Evolutionary conservation across 352 stramenopile species (phyloP), one percentile per base, ranked within the genome.

Genomic region (Phytopythium montanum): DNA sequence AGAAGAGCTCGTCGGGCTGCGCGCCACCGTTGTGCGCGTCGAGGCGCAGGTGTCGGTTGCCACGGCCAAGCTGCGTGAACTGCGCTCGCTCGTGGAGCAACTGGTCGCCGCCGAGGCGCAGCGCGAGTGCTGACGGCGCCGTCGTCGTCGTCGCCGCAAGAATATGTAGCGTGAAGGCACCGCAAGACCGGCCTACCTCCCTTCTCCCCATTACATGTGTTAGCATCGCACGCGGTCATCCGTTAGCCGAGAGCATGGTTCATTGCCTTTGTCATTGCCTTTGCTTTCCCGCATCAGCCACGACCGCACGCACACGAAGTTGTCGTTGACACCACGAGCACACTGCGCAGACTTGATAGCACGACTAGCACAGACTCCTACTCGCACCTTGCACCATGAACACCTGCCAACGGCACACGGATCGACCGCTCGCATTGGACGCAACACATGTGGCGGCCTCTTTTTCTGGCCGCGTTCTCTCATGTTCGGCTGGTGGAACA

Each of bases 31-130:
- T 9, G 62, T 60, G 19, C 59, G 33, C 23, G 70, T 88, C 49
- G 68, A 84, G 42, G 66, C 54, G 36, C 69, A 86, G 46, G 75
- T 88, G 19, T 61, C 70, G 13, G 62, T 69, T 28, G 74, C 76
- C n/a, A 67, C 73, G 2, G 60, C 68, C 19, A 73, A 75, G 48
- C 62, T 88, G 46, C 67, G 54, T 26, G 79, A 83, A 19, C 66
- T 88, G 23, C 68, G 72, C 26, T 65, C 68, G 26, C 66, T 88
- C 25, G 65, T 88, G 56, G 54, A 63, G 23, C 60, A 70, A 28
- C 68, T 76, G 49, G 67, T 73, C 19, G 72, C 67, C 42, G 72
- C 62, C 46, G 70, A 82, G 59, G 31, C 31, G 31, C 53, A 49
- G 38, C 16, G 5, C 28, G 46, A 29, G 23, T 5, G 19, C 46